Conservation (phyloP, 148 eudicot species). For the Chenopodium album region DNA sequence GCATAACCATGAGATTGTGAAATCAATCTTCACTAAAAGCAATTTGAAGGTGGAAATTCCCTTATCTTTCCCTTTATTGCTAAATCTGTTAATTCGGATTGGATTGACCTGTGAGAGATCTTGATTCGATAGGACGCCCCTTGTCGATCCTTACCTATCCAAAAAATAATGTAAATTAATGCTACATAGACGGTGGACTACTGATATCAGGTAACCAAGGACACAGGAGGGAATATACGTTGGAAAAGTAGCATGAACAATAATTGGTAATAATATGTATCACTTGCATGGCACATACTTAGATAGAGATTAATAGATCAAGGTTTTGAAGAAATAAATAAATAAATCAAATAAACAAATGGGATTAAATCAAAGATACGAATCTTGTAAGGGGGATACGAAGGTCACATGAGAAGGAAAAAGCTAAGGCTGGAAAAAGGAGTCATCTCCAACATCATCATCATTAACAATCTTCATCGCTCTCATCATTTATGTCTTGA, state of each 20-base stretch:
- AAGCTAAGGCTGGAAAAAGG: slow-evolving; percentile 1
- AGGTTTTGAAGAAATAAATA: not conserved
- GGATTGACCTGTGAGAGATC: no score
- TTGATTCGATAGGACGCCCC: no score
- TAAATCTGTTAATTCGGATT: no score
- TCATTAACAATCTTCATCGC: slow-evolving; percentile 20
- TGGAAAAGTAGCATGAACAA: not conserved
- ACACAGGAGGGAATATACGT: no score
- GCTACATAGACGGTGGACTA: no score
- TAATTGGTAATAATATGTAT: slow-evolving; percentile 21
- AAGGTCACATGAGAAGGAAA: slow-evolving; percentile 12
- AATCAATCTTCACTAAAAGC: no score
- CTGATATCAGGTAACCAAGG: no score
- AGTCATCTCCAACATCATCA: slow-evolving; percentile 7
- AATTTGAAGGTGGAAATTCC: no score
- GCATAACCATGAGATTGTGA: no score
- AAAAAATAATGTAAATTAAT: no score
- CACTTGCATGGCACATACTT: slow-evolving; percentile 29
- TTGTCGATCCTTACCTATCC: no score
- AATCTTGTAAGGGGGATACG: not conserved
- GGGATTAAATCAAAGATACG: not conserved
- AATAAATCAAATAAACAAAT: not conserved
- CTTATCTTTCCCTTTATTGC: no score
- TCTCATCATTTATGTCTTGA: slow-evolving; percentile 24
- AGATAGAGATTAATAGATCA: not conserved